Percentiles rank a stretch among this genome's conserved stretches.
Conservation (phyloP, 2,329 filamentous ascomycete species). For the Coniella lustricola region DNA sequence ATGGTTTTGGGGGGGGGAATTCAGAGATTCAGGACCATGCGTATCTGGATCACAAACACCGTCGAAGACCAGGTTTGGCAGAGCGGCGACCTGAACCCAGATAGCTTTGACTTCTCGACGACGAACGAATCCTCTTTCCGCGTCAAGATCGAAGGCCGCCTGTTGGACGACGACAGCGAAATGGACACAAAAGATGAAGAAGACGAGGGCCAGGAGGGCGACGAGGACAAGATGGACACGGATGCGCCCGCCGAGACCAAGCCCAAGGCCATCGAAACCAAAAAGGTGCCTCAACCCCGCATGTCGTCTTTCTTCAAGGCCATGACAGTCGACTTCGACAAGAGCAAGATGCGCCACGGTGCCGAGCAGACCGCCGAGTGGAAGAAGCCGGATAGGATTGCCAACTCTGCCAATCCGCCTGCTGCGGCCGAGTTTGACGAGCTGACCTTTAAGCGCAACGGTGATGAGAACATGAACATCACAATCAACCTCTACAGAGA, state of each 20-base stretch:
- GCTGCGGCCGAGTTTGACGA: slow-evolving; percentile 78
- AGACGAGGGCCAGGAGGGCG: slow-evolving; percentile 36
- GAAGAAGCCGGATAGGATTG: slow-evolving; percentile 66
- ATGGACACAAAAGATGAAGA: slow-evolving; percentile 42
- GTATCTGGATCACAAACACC: slow-evolving; percentile 92
- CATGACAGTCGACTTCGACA: slow-evolving; percentile 69
- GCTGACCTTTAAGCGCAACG: slow-evolving; percentile 82
- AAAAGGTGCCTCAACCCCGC: slow-evolving; percentile 38
- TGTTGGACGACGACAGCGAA: slow-evolving; percentile 65
- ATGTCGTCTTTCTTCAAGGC: slow-evolving; percentile 77
- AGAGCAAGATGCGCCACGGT: slow-evolving; percentile 48
- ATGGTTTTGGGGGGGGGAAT: too few relatives aligned
- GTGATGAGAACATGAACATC: slow-evolving; percentile 88
- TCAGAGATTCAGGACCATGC: slow-evolving; percentile 75
- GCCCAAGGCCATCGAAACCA: slow-evolving; percentile 28
- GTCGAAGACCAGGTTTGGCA: slow-evolving; percentile 95
- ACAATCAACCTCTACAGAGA: slow-evolving; percentile 80
- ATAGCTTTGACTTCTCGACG: slow-evolving; percentile 75
- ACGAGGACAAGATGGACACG: slow-evolving; percentile 30
- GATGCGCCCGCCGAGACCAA: slow-evolving; percentile 28
- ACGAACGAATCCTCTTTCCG: slow-evolving; percentile 74
- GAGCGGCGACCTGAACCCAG: slow-evolving; percentile 56
- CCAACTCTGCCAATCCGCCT: slow-evolving; percentile 47
- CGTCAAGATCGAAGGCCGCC: slow-evolving; percentile 83
- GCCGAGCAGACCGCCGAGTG: slow-evolving; percentile 65